These are phyloP conservation scores for Pseudozyma tsukubaensis DNA, from an alignment of 1,284 basidiomycete species.

Conservation along the genomic window DNA sequence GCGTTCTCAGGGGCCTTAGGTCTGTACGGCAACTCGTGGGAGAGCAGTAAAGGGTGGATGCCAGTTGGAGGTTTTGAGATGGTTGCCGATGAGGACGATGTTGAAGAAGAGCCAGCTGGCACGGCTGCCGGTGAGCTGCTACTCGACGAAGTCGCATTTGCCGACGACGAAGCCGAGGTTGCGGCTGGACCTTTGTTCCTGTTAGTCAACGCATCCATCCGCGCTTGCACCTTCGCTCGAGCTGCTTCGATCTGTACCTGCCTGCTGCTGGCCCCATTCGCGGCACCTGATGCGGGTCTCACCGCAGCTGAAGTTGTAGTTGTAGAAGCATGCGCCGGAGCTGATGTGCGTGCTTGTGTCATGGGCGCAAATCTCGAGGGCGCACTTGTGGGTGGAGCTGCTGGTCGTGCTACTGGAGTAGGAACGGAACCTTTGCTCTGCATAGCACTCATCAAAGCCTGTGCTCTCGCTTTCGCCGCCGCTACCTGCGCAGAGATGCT, in stretches of 20 bases:
- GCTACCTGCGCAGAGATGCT: conserved; percentile 55
- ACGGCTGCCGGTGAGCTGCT: conserved; percentile 5
- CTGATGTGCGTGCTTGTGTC: not conserved
- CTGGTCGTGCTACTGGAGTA: not conserved
- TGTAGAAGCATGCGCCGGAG: not conserved
- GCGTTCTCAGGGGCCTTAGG: not conserved
- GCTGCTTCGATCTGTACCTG: conserved; percentile 59
- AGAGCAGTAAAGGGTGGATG: conserved; percentile 60
- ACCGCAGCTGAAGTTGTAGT: not conserved
- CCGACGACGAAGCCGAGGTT: not conserved
- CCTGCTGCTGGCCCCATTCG: conserved; percentile 19
- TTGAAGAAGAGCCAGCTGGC: not conserved
- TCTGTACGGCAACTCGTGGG: conserved; percentile 16
- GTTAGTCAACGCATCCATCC: conserved; percentile 32
- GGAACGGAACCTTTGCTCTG: conserved; percentile 19
- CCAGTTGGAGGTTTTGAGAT: conserved; percentile 46
- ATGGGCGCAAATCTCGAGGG: conserved; percentile 9
- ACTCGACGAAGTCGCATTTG: not conserved
- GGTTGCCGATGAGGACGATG: conserved; percentile 1
- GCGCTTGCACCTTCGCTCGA: conserved; percentile 45
- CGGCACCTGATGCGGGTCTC: not conserved
- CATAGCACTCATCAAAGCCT: conserved; percentile 45
- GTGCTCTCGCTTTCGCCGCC: conserved; percentile 50
- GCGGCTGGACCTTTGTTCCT: conserved; percentile 11
- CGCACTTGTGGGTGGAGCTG: not conserved